Evolutionary conservation across 257 asterid species (phyloP), one percentile per base, ranked within the genome.

Genomic region (Plantago elongata): DNA sequence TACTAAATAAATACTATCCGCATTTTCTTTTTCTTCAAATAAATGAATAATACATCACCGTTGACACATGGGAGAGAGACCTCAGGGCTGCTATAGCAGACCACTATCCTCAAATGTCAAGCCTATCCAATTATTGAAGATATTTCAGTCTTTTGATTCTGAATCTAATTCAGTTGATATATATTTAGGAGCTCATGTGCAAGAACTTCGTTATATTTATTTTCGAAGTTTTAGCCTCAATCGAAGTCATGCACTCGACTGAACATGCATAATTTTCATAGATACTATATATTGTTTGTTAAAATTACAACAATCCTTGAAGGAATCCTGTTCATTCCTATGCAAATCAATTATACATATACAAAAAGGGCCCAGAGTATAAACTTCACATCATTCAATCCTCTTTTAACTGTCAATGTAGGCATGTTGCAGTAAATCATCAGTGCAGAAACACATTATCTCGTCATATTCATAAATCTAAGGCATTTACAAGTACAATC

Each of bases 381-480:
- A 42, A 54, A 46, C 1, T 46, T 22, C 30, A 42, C 50, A 42
- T 47, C 57, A 12, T 52, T 17, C 47, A 22, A 51, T 56, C 30
- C 13, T 40, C 40, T 34, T 34, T 34, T 34, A 34, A 34, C 0
- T 34, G 40, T 34, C 40, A 34, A 34, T 7, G 40, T 22, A 22
- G 27, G 27, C 27, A 22, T 22, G 27, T 34, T 1, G 8, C 40
- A 34, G 40, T 0, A 34, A 4, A 34, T 34, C 40, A 34, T 34
- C 40, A 34, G 40, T 34, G 5, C 40, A 34, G 40, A 65, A 71
- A 11, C 54, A 44, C 42, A 16, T 2, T 13, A 48, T 55, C 34
- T 45, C 51, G 42, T 43, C 7, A 15, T 63, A 60, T 71, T 58
- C 30, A 47, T 46, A 9, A 22, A 46, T 12, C 64, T 48, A 55